These are phyloP conservation scores for Oldenlandia corymbosa DNA, from an alignment of 257 asterid species.

Conservation along the genomic window DNA sequence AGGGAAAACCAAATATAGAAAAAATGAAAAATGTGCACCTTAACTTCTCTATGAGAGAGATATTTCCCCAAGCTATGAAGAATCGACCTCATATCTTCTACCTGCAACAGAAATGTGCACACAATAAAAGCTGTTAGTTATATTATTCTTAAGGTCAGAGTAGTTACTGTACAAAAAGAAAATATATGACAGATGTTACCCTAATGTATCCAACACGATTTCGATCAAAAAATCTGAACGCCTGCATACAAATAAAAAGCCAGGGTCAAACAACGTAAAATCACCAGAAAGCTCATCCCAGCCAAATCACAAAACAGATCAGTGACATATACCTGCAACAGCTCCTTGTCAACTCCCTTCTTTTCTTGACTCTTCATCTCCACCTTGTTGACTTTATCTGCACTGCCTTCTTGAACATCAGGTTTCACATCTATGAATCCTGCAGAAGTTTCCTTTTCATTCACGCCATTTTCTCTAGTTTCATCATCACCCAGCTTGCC, in stretches of 20 bases:
- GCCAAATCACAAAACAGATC: no score
- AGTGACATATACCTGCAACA: slow-evolving; percentile 54
- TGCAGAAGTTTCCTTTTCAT: slow-evolving; percentile 27
- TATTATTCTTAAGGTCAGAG: not conserved
- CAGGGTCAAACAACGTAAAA: slow-evolving; percentile 1
- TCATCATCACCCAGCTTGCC: slow-evolving; percentile 32
- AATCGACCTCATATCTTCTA: slow-evolving; percentile 81
- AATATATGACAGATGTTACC: slow-evolving; percentile 51
- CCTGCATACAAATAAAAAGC: slow-evolving; percentile 41
- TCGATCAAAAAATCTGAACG: slow-evolving; percentile 95
- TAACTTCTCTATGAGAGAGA: slow-evolving; percentile 80
- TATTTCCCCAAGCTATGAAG: slow-evolving; percentile 82
- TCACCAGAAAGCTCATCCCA: not conserved
- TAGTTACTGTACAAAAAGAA: not conserved
- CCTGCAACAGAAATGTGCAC: slow-evolving; percentile 38
- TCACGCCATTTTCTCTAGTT: slow-evolving; percentile 25
- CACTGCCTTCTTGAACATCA: slow-evolving; percentile 26
- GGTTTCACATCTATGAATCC: slow-evolving; percentile 27
- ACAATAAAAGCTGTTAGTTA: not conserved
- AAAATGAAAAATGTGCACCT: slow-evolving; percentile 47
- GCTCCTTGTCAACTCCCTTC: slow-evolving; percentile 52
- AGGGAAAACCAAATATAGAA: not conserved
- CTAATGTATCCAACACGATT: slow-evolving; percentile 79
- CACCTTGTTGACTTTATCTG: slow-evolving; percentile 34
- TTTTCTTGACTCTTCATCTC: slow-evolving; percentile 35